phyloP scores from a whole-genome alignment of 2,329 filamentous ascomycete genomes.

The Mycosphaerella sp. region DNA sequence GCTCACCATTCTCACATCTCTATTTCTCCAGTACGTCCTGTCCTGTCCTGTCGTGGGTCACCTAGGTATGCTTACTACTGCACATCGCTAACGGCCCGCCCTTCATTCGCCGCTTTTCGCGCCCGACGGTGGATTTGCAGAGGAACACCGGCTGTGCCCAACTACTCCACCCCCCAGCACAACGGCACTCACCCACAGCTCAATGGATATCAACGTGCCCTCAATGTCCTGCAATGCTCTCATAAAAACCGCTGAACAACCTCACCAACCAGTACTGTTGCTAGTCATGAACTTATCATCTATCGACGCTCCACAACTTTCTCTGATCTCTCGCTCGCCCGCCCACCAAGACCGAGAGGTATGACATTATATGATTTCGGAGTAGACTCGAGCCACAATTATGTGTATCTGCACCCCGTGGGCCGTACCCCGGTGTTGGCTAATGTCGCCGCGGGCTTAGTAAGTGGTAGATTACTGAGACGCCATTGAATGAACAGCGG shows the following conservation, averaged over 20 bases:
- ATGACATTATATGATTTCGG: neutral
- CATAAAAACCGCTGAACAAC: neutral
- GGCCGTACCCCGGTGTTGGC: neutral
- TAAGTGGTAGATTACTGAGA: too few species aligned
- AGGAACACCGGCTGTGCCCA: slow-evolving; percentile 5
- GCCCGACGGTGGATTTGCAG: too few species aligned
- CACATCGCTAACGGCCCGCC: slow-evolving; percentile 10
- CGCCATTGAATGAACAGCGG: too few species aligned
- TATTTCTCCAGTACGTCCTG: too few species aligned
- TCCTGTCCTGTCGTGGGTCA: neutral
- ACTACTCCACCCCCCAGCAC: slow-evolving; percentile 11
- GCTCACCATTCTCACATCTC: too few species aligned
- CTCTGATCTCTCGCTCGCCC: slow-evolving; percentile 2
- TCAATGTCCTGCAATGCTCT: slow-evolving; percentile 12
- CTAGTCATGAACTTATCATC: too few species aligned
- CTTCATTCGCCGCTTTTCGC: too few species aligned
- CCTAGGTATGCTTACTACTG: slow-evolving; percentile 15
- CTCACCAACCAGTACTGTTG: neutral
- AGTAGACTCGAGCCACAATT: neutral
- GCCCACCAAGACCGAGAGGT: slow-evolving; percentile 1
- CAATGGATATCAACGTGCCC: slow-evolving; percentile 3
- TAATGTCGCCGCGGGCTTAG: too few species aligned
- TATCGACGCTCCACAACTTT: neutral
- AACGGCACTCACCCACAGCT: slow-evolving; percentile 21
- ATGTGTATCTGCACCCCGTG: neutral